Conservation (phyloP, 2,329 filamentous ascomycete species). For the Thielaviopsis punctulata region DNA sequence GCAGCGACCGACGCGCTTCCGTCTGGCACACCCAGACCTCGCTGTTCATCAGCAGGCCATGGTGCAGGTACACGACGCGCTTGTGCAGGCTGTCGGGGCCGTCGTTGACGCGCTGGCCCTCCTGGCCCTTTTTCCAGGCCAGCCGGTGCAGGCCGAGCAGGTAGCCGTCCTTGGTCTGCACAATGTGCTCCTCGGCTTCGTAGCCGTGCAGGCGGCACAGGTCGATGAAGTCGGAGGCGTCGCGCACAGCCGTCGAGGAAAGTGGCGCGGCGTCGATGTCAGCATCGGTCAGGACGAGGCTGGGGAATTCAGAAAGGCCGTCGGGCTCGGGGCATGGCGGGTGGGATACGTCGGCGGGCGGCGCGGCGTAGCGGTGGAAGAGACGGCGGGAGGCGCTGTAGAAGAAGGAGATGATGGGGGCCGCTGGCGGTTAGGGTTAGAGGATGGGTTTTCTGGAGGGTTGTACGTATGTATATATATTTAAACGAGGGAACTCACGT, state of each 20-base stretch:
- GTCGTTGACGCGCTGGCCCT: constrained; percentile 59
- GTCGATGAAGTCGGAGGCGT: constrained; percentile 82
- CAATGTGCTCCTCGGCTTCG: constrained; percentile 86
- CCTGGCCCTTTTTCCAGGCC: constrained; percentile 67
- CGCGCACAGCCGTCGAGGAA: constrained; percentile 54
- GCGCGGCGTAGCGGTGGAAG: constrained; percentile 43
- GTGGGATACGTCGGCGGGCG: neutral
- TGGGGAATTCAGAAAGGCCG: constrained; percentile 22
- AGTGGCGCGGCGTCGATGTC: constrained; percentile 33
- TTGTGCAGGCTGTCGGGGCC: constrained; percentile 54
- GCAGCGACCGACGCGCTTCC: constrained; percentile 67
- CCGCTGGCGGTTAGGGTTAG: constrained; percentile 8
- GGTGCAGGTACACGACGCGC: constrained; percentile 83
- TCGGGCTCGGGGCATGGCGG: constrained; percentile 22
- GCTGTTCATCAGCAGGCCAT: constrained; percentile 95
- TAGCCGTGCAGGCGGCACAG: constrained; percentile 87
- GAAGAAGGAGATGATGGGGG: constrained; percentile 51
- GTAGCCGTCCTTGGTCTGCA: constrained; percentile 88
- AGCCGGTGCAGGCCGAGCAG: constrained; percentile 78
- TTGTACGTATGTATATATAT: no score
- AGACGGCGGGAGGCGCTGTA: constrained; percentile 67
- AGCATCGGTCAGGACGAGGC: neutral
- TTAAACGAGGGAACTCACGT: constrained; percentile 37
- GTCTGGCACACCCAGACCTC: constrained; percentile 96
- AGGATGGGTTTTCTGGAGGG: neutral